Evolutionary conservation across 331 rosid genomes (phyloP), one percentile per base, ranked within the genome.

Genomic region (Rosa hybrid): DNA sequence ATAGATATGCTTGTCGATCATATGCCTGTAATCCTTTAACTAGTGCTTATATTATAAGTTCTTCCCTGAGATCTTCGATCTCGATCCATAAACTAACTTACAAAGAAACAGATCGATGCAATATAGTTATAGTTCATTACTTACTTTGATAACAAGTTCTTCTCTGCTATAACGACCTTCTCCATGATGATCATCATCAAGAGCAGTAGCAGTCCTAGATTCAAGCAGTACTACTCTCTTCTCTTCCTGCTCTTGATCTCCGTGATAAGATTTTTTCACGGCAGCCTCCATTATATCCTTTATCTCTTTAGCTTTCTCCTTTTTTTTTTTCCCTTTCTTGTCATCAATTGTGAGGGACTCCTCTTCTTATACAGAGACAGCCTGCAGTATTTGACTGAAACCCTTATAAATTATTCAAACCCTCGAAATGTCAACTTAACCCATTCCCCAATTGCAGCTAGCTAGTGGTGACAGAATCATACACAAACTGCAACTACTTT

Each of bases 301-400:
- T 38, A 56, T 25, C 30, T 49, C 13, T 45, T 27, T 27, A 17
- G 21, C 34, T 76, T 42, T 34, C 53, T 77, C 13, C 23, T 46
- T 77, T 71, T 13, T 30, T 46, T 74, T 18, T 30, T 46, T 74
- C 12, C 10, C 64, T 7, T 44, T n/a, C 2, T 46, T 25, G 34
- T 38, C 50, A 59, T 17, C 27, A 12, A 30, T 53, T 71, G 8
- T 49, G 54, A 14, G 41, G 78, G 69, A 67, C 68, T 63, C 74
- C 56, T 25, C 75, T 68, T 74, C 83, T 79, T 78, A 78, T 87
- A 88, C 77, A 83, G 81, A 63, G 2, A 67, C 78, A 86, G 97
- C 86, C 74, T 82, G 89, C 78, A 86, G 85, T 67, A 81, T 88
- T 88, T 91, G 91, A 93, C 97, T 78, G 38, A 34, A 44, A n/a